Evolutionary conservation across 352 stramenopile species (phyloP).

Genomic region (Stramenopiles sp.): DNA sequence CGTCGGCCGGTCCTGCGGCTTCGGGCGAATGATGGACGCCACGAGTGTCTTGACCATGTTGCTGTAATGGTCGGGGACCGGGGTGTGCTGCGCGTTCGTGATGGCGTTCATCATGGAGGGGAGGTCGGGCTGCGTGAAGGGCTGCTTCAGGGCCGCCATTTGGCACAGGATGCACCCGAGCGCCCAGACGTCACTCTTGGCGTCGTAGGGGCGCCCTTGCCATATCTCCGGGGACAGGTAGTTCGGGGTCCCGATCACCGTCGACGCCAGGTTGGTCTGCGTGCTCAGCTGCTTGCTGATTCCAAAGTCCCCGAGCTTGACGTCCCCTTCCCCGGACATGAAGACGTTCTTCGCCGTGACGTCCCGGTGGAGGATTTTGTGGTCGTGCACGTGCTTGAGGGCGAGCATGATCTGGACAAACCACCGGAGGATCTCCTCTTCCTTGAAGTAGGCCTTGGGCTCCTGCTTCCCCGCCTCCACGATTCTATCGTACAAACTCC

Average conservation of each 20-base stretch:
- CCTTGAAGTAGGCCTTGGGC: conserved; percentile 23
- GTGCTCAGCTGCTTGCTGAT: conserved; percentile 66
- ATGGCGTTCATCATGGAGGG: conserved; percentile 40
- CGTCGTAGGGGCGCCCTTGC: conserved; percentile 69
- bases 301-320: conserved; percentile 70
- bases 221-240: conserved; percentile 81
- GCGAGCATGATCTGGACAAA: conserved; percentile 47
- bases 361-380: conserved; percentile 60
- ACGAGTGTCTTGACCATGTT: not conserved
- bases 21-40: not conserved
- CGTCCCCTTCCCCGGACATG: conserved; percentile 32
- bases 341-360: conserved; percentile 65
- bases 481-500: conserved; percentile 40
- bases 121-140: conserved; percentile 39
- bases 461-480: conserved; percentile 21
- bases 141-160: conserved; percentile 35
- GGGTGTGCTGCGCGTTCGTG: conserved; percentile 28
- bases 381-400: conserved; percentile 48
- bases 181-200: conserved; percentile 71
- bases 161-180: conserved; percentile 68
- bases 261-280: conserved; percentile 63
- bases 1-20: conserved; percentile 13
- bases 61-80: conserved; percentile 24
- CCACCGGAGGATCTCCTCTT: conserved; percentile 33
- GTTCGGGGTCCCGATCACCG: conserved; percentile 70